Evolutionary conservation across 2,329 filamentous ascomycete species (phyloP).

Genomic region (Trichoderma koningiopsis): DNA sequence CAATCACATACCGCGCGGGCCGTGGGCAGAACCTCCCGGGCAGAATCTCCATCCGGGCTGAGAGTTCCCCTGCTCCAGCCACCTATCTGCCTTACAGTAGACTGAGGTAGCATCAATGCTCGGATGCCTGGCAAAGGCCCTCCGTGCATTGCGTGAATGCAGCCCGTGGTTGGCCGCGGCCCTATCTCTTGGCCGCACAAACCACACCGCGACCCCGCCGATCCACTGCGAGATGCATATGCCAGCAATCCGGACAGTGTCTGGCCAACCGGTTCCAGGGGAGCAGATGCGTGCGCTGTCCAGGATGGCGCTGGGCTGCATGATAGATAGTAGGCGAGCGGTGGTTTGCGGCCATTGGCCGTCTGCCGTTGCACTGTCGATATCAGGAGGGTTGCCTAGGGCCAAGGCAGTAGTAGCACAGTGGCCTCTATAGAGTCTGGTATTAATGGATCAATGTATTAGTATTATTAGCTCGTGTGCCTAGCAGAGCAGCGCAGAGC

Average conservation of each 20-base stretch:
- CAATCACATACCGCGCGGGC: background rate
- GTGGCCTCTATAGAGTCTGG: background rate
- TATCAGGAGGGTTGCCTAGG: constrained; percentile 6
- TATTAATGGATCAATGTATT: too few species aligned
- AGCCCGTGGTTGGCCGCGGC: constrained; percentile 11
- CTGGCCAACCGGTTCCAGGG: constrained; percentile 21
- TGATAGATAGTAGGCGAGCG: constrained; percentile 7
- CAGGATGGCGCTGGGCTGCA: background rate
- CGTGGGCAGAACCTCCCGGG: background rate
- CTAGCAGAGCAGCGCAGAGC: too few species aligned
- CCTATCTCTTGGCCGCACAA: constrained; percentile 1
- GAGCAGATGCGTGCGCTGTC: constrained; percentile 22
- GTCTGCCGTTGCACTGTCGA: constrained; percentile 1
- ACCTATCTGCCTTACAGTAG: too few species aligned
- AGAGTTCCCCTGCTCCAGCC: background rate
- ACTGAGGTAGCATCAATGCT: background rate
- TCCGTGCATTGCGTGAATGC: constrained; percentile 14
- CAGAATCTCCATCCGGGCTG: background rate
- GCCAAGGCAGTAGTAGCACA: background rate
- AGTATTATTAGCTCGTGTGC: too few species aligned
- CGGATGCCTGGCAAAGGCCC: constrained; percentile 11
- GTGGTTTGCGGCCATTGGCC: constrained; percentile 6
- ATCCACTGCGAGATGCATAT: constrained; percentile 23
- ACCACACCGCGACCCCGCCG: constrained; percentile 15
- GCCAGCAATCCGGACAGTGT: constrained; percentile 20